Base-by-base conservation (phyloP, 495 filamentous ascomycete genomes). In the Penicillium samsonianum region DNA sequence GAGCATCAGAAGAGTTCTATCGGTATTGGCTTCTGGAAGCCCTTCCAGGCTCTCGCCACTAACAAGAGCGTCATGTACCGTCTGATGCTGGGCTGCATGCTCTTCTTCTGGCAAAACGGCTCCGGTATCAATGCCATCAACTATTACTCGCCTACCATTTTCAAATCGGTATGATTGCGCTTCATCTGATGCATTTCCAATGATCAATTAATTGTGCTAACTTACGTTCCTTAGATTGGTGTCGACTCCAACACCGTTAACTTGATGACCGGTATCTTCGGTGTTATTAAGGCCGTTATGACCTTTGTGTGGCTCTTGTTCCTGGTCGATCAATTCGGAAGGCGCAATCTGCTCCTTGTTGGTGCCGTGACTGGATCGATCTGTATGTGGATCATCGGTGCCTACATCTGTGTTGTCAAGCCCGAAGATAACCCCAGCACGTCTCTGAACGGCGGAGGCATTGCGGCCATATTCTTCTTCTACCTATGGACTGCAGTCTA, bases 401-500 rank as follows among this genome's bases (percentile, higher is more conserved):
- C 66, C 4, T 77, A 77, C 69, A 80, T 95, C 49, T 89, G 90
- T 53, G 73, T 83, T 44, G 79, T 83, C 5, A 68, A 82, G 55
- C 78, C 84, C 4, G 72, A 65, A n/a, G 63, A 73, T 1, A 72
- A 81, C 42, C 67, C 68, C 20, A 70, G 50, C 17, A 51, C 55
- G 7, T 56, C 67, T n/a, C 70, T 88, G 11, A 70, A 73, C 20
- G 69, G 78, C 2, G 82, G 78, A 30, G 86, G 86, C 52, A 87
- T 87, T 49, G 83, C 83, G 0, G 86, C 86, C 17, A 80, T 90
- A 20, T 84, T 88, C 77, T 88, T 90, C 77, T 89, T 90, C 76
- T 90, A 90, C 64, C 80, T 90, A 10, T 90, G 86, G 84, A 89
- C 87, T 14, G 84, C 85, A 1, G 86, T 87, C 66, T 90, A 90